Percentiles rank a stretch among this genome's conserved stretches.
phyloP scores from a whole-genome alignment of 805 yeast species.

The Myxozyma vanderwaltii region DNA sequence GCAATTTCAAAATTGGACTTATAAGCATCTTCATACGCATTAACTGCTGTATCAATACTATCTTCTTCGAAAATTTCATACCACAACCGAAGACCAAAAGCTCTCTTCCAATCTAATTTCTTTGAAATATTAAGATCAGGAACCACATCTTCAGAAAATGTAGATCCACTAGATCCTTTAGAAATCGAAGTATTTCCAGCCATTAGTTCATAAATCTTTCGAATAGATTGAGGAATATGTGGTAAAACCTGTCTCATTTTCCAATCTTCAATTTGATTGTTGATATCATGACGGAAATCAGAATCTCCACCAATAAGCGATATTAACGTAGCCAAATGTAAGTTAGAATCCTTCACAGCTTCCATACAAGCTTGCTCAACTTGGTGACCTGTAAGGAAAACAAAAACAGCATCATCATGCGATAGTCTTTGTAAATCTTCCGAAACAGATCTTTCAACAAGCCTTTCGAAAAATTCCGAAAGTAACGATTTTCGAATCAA shows the following conservation, averaged over 20 bases:
- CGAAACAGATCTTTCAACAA: slow-evolving; percentile 46
- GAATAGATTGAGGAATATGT: slow-evolving; percentile 56
- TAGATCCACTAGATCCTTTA: slow-evolving; percentile 15
- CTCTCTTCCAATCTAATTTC: slow-evolving; percentile 65
- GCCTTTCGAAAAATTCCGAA: slow-evolving; percentile 58
- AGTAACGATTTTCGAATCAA: slow-evolving; percentile 50
- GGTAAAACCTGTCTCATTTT: slow-evolving; percentile 45
- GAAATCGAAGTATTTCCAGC: slow-evolving; percentile 48
- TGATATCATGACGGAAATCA: slow-evolving; percentile 58
- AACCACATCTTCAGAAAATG: slow-evolving; percentile 25
- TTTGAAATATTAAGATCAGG: slow-evolving; percentile 38
- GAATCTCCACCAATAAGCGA: slow-evolving; percentile 75
- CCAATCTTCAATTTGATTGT: slow-evolving; percentile 70
- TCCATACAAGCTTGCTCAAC: slow-evolving; percentile 60
- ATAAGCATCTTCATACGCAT: slow-evolving; percentile 31
- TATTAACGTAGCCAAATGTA: slow-evolving; percentile 70
- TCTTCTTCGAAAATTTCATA: slow-evolving; percentile 48
- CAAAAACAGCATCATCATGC: slow-evolving; percentile 42
- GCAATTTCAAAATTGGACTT: slow-evolving; percentile 2
- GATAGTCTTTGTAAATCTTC: slow-evolving; percentile 38
- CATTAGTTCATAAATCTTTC: slow-evolving; percentile 65
- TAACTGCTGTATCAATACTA: slow-evolving; percentile 33
- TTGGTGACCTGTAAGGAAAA: slow-evolving; percentile 51
- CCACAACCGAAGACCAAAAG: slow-evolving; percentile 60
- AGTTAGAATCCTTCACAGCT: slow-evolving; percentile 63